These are phyloP conservation scores for Alternaria longipes DNA, from an alignment of 2,329 filamentous ascomycete species.

Conservation along the genomic window DNA sequence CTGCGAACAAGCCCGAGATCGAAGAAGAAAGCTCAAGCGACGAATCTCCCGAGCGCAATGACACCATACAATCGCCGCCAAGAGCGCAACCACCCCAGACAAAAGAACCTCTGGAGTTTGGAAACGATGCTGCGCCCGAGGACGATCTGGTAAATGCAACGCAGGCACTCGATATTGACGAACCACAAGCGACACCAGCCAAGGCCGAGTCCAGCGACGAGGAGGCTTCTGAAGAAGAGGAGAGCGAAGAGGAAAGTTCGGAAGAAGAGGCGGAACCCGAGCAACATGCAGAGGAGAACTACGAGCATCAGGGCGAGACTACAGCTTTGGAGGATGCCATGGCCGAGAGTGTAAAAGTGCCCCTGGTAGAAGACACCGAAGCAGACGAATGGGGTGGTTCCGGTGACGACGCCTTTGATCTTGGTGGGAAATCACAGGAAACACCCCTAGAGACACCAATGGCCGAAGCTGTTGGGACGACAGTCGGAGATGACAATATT, in stretches of 20 bases:
- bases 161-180: conserved; percentile 28
- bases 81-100: conserved; percentile 26
- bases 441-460: conserved; percentile 32
- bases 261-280: conserved; percentile 21
- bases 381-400: conserved; percentile 48
- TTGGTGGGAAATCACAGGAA: conserved; percentile 39
- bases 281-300: conserved; percentile 46
- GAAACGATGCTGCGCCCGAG: conserved; percentile 17
- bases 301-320: conserved; percentile 59
- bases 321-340: conserved; percentile 58
- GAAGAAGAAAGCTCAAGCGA: conserved; percentile 12
- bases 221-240: conserved; percentile 32
- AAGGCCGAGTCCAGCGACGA: conserved; percentile 16
- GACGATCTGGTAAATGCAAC: conserved; percentile 27
- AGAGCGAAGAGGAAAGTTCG: conserved; percentile 46
- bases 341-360: conserved; percentile 53
- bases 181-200: conserved; percentile 1
- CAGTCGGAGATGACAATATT: conserved; percentile 43
- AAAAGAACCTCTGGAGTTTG: conserved; percentile 13
- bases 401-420: conserved; percentile 42
- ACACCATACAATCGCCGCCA: conserved; percentile 44
- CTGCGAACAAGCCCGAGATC: conserved; percentile 14
- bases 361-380: conserved; percentile 54
- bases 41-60: conserved; percentile 32
- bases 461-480: conserved; percentile 43